Evolutionary conservation across 768 basidiomycete genomes (phyloP), one percentile per base, ranked within the genome.

Genomic region (Boletus sp.): DNA sequence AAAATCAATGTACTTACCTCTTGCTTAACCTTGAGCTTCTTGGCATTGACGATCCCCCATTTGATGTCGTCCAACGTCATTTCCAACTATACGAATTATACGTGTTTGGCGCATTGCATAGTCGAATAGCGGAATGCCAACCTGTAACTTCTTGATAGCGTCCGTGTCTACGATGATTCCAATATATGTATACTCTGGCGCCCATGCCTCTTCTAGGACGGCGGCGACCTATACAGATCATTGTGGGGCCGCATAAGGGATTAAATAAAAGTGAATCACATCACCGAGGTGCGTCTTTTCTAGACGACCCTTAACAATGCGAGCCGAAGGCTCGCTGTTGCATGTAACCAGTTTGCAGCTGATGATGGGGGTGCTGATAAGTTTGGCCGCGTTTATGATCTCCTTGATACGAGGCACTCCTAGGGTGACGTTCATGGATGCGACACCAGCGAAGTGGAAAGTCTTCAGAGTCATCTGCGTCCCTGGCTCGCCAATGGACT

Each of bases 351-450:
- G 79, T 69, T 91, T 93, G 64, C 95, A 96, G 57, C 95, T 95
- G 70, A 99, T 99, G 70, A 99, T 98, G 4, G 97, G 97, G 0
- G 97, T 99, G 66, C 89, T 94, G 73, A 99, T 98, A 37, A 79
- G 73, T 70, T 97, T 99, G n/a, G 97, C 92, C 3, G 94, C 97
- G 63, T 98, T 99, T 78, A 99, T 99, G 61, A 99, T 98, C 72
- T 99, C 97, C 72, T 98, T 98, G 75, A 99, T 98, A 65, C 97
- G 96, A 3, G 97, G 97, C n/a, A 98, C 97, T 72, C 97, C 97
- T 35, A 98, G 83, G 0, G 97, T 99, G 58, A 99, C 93, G 74
- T 98, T 98, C 97, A 98, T 99, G 35, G 95, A 96, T 8, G 97
- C 97, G 58, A 99, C 96, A 75, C 97, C 97, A 64, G 97, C 97